Conservation (phyloP, 768 basidiomycete genomes). For the Suillus decipiens region DNA sequence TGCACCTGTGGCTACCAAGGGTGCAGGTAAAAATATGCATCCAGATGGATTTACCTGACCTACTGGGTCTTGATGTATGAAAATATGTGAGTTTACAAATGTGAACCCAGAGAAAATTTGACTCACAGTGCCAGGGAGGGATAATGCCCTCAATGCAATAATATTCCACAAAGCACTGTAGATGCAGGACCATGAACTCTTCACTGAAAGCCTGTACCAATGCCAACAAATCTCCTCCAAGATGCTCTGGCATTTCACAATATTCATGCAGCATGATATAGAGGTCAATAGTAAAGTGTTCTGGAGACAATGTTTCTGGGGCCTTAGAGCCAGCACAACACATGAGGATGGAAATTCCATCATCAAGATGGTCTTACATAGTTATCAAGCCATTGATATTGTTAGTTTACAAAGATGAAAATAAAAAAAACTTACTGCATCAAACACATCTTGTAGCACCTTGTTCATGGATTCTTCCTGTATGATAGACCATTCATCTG, state of each 20-base stretch:
- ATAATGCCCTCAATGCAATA: neutral
- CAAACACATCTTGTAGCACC: neutral
- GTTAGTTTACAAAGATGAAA: neutral
- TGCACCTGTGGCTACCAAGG: neutral
- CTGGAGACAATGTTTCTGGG: neutral
- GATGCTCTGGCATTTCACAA: neutral
- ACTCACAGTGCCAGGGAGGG: neutral
- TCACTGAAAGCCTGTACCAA: neutral
- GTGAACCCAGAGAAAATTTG: neutral
- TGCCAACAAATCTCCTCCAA: neutral
- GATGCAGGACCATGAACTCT: neutral
- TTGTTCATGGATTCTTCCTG: neutral
- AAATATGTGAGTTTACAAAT: neutral
- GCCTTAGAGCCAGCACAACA: neutral
- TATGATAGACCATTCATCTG: neutral
- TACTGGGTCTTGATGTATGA: neutral
- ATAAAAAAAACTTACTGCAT: neutral
- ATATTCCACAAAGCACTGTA: neutral
- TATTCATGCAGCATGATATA: neutral
- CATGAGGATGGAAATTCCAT: neutral
- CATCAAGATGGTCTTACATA: neutral
- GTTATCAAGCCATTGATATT: neutral
- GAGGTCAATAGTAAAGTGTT: neutral
- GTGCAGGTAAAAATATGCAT: neutral
- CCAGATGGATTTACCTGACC: neutral